Evolutionary conservation across 495 filamentous ascomycete species (phyloP).

Genomic region (Bryoglossum gracile): DNA sequence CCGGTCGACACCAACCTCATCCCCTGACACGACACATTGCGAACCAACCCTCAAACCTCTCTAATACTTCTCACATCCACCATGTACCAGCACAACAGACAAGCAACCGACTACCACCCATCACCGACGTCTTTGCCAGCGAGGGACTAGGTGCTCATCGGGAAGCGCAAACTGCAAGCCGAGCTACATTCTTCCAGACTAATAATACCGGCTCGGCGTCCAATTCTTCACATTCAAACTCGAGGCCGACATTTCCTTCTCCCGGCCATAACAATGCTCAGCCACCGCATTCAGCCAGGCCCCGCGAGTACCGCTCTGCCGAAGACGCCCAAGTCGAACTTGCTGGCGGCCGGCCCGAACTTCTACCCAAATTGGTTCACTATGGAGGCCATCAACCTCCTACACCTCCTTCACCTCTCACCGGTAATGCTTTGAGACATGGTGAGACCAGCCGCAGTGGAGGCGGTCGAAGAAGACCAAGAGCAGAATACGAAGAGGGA

Average conservation of each 20-base stretch:
- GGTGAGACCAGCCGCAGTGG: slow-evolving; percentile 33
- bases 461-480: slow-evolving; percentile 59
- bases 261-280: slow-evolving; percentile 54
- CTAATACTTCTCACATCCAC: slow-evolving; percentile 84
- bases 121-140: slow-evolving; percentile 86
- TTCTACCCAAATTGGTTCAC: slow-evolving; percentile 88
- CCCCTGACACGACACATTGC: slow-evolving; percentile 75
- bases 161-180: slow-evolving; percentile 23
- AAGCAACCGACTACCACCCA: slow-evolving; percentile 85
- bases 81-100: slow-evolving; percentile 85
- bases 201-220: slow-evolving; percentile 31
- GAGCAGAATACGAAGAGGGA: slow-evolving; percentile 87
- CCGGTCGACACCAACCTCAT: slow-evolving; percentile 76
- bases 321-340: slow-evolving; percentile 90
- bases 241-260: slow-evolving; percentile 63
- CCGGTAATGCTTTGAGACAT: slow-evolving; percentile 22
- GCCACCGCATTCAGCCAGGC: slow-evolving; percentile 46
- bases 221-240: slow-evolving; percentile 66
- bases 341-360: slow-evolving; percentile 82
- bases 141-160: slow-evolving; percentile 63
- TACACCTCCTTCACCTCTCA: slow-evolving; percentile 80
- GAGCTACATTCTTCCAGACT: slow-evolving; percentile 25
- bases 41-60: slow-evolving; percentile 79
- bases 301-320: slow-evolving; percentile 87
- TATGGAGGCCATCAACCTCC: slow-evolving; percentile 88